Evolutionary conservation across 768 basidiomycete species (phyloP), one percentile per base, ranked within the genome.

Genomic region (Tulasnella sp.): DNA sequence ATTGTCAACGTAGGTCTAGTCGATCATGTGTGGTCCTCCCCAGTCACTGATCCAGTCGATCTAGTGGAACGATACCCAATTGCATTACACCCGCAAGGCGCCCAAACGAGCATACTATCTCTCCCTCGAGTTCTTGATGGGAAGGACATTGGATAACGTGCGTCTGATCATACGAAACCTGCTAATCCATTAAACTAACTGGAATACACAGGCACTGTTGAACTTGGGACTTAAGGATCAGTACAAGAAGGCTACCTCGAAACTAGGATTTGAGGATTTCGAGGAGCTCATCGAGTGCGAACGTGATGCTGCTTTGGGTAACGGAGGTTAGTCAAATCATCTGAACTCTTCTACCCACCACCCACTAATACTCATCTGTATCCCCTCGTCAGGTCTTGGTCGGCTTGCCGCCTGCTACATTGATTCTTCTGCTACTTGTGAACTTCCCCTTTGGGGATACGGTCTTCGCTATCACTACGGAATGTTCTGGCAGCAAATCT

Each of bases 321-420:
- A 97, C 70, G 94, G 94, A 64, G 95, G 61, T 62, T 24, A 30
- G 48, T 51, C 55, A 59, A 19, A 23, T 4, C n/a, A 5, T 56
- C 19, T 15, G 41, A n/a, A n/a, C n/a, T n/a, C n/a, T n/a, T n/a
- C n/a, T n/a, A n/a, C n/a, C n/a, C n/a, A n/a, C n/a, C n/a, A n/a
- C n/a, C n/a, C n/a, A n/a, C n/a, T n/a, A n/a, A 17, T 47, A 13
- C 42, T 51, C 47, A 59, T 27, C 13, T 29, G 11, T 13, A 10
- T 23, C 21, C 19, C 26, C 43, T 30, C 24, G 1, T 42, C n/a
- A 62, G 61, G 95, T 60, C 79, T 97, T 8, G 95, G 96, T 0
- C 88, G 95, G 29, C 81, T 99, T 47, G 96, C 96, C 0, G 95
- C 96, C 0, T 99, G 96, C 74, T 99, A 97, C 70, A 82, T 96